Conservation (phyloP, 2,329 filamentous ascomycete genomes). For the Didymosphaeria variabile region DNA sequence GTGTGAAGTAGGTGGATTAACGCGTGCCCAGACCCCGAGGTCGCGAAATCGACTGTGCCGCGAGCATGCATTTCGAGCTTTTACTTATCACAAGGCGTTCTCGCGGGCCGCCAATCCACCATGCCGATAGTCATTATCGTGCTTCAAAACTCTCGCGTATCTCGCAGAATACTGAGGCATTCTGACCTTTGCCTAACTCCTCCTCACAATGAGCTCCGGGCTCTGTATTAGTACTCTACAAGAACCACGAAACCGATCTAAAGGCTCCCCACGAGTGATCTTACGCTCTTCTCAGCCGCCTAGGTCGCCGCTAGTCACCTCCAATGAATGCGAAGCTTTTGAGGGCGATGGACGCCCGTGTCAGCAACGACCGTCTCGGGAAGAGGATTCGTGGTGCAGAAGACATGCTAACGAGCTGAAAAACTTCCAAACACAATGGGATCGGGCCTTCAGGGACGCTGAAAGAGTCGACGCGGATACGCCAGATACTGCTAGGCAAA, state of each 20-base stretch:
- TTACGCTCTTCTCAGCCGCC: conserved; percentile 1
- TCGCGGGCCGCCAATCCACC: background rate
- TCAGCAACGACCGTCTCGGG: conserved; percentile 19
- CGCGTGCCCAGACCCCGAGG: background rate
- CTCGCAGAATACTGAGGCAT: background rate
- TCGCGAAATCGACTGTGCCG: background rate
- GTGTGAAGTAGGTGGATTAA: background rate
- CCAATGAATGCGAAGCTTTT: conserved; percentile 31
- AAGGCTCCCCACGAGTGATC: background rate
- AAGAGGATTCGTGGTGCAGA: conserved; percentile 33
- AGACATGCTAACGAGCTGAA: conserved; percentile 30
- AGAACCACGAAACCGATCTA: background rate
- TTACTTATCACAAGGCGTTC: background rate
- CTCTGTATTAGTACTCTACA: conserved; percentile 6
- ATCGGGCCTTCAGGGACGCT: conserved; percentile 26
- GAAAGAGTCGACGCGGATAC: conserved; percentile 26
- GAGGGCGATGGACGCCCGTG: conserved; percentile 35
- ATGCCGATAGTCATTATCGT: background rate
- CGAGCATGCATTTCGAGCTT: background rate
- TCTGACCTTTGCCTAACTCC: background rate
- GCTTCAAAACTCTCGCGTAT: background rate
- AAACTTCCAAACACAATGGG: conserved; percentile 29
- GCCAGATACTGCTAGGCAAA: conserved; percentile 30
- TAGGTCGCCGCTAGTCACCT: background rate
- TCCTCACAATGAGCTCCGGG: conserved; percentile 1